phyloP scores from a whole-genome alignment of 768 basidiomycete species.

The Podaxis sp. region DNA sequence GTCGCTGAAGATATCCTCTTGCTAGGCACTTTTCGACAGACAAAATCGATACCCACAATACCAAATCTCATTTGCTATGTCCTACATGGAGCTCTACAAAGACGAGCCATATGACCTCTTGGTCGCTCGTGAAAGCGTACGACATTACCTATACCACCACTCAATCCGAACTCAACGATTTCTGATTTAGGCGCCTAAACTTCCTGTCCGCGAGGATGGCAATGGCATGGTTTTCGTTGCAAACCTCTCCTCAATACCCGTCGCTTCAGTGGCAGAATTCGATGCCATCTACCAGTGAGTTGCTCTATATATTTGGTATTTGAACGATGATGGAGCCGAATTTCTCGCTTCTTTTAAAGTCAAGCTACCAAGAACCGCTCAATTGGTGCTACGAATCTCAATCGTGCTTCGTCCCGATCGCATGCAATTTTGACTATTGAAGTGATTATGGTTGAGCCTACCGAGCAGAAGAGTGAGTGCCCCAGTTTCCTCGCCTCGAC shows the following conservation, averaged over 20 bases:
- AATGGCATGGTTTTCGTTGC: constrained; percentile 54
- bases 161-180: constrained; percentile 7
- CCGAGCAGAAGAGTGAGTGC: constrained; percentile 50
- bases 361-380: constrained; percentile 75
- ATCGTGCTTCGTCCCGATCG: constrained; percentile 81
- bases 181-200: constrained; percentile 41
- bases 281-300: constrained; percentile 45
- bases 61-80: constrained; percentile 50
- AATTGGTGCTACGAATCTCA: constrained; percentile 83
- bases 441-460: constrained; percentile 54
- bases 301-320: neutral
- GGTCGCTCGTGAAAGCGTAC: constrained; percentile 64
- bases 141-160: constrained; percentile 20
- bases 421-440: constrained; percentile 84
- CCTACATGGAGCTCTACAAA: constrained; percentile 91
- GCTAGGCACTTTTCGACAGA: constrained; percentile 57
- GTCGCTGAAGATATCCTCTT: neutral
- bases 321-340: neutral
- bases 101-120: constrained; percentile 90
- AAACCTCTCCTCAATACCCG: constrained; percentile 42
- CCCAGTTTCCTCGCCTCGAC: neutral
- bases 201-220: constrained; percentile 54
- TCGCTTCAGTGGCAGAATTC: constrained; percentile 42
- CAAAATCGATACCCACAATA: constrained; percentile 36
- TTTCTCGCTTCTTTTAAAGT: constrained; percentile 31